Percentiles rank a stretch among this genome's conserved stretches.
Evolutionary conservation across 768 basidiomycete species (phyloP).

Genomic region (Pleurotus salmoneostramineus): DNA sequence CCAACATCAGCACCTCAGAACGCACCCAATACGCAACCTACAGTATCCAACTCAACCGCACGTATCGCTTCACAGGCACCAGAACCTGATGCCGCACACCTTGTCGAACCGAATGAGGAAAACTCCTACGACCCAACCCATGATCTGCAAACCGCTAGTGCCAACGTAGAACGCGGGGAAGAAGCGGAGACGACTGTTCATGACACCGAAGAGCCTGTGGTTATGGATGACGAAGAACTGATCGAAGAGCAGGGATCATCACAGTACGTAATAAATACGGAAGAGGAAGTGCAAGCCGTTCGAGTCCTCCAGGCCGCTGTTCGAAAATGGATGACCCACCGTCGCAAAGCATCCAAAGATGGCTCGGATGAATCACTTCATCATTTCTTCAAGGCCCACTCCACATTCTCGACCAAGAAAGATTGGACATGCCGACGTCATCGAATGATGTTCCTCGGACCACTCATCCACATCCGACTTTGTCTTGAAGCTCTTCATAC

Average conservation of each 20-base stretch:
- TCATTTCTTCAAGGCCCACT: constrained; percentile 22
- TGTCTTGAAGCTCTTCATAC: constrained; percentile 32
- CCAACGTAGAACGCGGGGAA: too few relatives aligned
- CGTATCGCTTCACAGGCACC: background rate
- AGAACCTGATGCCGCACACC: too few relatives aligned
- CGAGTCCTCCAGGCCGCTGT: constrained; percentile 15
- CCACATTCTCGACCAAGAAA: constrained; percentile 19
- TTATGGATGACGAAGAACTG: background rate
- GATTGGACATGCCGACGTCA: constrained; percentile 28
- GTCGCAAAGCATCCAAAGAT: constrained; percentile 2
- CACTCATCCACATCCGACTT: constrained; percentile 36
- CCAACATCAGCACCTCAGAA: background rate
- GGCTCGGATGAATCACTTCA: constrained; percentile 16
- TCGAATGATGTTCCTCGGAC: constrained; percentile 29
- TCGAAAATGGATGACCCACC: constrained; percentile 3
- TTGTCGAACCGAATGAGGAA: background rate
- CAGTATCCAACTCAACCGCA: too few relatives aligned
- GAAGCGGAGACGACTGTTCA: too few relatives aligned
- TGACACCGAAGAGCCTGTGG: background rate
- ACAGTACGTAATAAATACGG: constrained; percentile 9
- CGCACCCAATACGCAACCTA: background rate
- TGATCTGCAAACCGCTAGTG: too few relatives aligned
- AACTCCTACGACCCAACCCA: too few relatives aligned
- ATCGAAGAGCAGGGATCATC: background rate
- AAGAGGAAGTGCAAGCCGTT: constrained; percentile 22